A percentile compares a stretch with the other conserved stretches of the same genome.
These are phyloP conservation scores for Blastobotrys indianensis DNA, from an alignment of 1,139 yeast species.

Conservation along the genomic window DNA sequence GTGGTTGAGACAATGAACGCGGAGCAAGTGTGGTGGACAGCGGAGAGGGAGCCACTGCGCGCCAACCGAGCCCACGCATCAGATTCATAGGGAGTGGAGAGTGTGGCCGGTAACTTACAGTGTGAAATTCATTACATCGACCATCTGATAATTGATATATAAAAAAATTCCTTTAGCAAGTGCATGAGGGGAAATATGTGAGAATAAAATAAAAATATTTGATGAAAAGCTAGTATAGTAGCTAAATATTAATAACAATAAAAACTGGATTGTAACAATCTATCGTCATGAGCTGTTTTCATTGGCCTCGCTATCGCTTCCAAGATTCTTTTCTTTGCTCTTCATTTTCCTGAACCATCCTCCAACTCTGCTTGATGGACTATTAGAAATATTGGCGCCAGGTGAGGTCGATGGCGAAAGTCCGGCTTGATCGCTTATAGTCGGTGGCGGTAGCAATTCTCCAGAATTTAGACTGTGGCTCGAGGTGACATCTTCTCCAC, in stretches of 20 bases:
- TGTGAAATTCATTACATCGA: too few species aligned
- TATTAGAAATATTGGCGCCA: slow-evolving; percentile 10
- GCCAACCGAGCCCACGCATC: too few species aligned
- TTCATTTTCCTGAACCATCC: slow-evolving; percentile 19
- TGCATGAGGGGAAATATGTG: background rate
- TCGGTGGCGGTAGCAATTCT: slow-evolving; percentile 10
- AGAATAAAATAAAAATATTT: background rate
- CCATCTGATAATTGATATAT: too few species aligned
- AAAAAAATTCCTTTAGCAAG: too few species aligned
- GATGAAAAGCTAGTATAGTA: too few species aligned
- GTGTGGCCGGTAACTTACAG: too few species aligned
- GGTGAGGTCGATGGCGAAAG: slow-evolving; percentile 11
- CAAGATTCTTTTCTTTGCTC: slow-evolving; percentile 10
- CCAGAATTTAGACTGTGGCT: background rate
- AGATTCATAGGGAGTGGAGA: too few species aligned
- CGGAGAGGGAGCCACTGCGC: background rate
- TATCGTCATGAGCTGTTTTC: slow-evolving; percentile 1
- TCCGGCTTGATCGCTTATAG: background rate
- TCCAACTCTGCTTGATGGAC: slow-evolving; percentile 13
- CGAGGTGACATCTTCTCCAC: slow-evolving; percentile 9
- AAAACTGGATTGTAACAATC: too few species aligned
- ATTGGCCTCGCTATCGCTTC: background rate
- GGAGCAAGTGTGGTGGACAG: background rate
- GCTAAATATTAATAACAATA: too few species aligned
- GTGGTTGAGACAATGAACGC: background rate